Evolutionary conservation across 2,329 filamentous ascomycete species (phyloP), one percentile per base, ranked within the genome.

Genomic region (Claviceps africana): DNA sequence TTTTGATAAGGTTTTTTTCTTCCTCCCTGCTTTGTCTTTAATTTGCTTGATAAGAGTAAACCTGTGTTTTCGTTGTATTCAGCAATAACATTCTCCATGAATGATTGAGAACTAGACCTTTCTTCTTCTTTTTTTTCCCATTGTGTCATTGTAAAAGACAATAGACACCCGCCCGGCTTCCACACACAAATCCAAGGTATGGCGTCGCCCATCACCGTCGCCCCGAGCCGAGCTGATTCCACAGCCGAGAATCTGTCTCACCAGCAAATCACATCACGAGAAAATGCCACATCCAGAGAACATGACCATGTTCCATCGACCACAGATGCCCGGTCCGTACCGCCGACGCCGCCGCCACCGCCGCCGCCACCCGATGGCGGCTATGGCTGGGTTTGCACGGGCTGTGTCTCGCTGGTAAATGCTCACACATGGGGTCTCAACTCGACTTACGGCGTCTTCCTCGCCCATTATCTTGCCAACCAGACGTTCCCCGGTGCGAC

Each of bases 361-460:
- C 21, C 40, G 22, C 64, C 64, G 0, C 73, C 77, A 1, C 78
- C 79, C 0, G 71, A 82, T 60, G 81, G 81, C 43, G 81, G 81
- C 15, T 84, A 83, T 56, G 72, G 70, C 31, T 74, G 70, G 72
- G 63, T 73, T 2, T 70, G 67, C 55, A 67, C 66, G 3, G 59
- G 60, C 13, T 65, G 65, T 53, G 64, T 67, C 19, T 63, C 64
- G 33, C 55, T 79, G 55, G 75, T 85, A 53, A 86, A 85, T 61
- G 79, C 75, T 8, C 83, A 88, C 61, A 87, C 84, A 1, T 88
- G 85, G 85, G 85, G 85, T 8, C 69, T 88, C 55, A 88, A 88
- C 63, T 66, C 65, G 33, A 67, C 60, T 54, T 69, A 69, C 46
- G 64, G 65, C 42, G 74, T 81, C 37, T 81, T 81, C 58, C 69